Evolutionary conservation across 2,329 filamentous ascomycete species (phyloP).

Genomic region (Penicillium sumatraense): DNA sequence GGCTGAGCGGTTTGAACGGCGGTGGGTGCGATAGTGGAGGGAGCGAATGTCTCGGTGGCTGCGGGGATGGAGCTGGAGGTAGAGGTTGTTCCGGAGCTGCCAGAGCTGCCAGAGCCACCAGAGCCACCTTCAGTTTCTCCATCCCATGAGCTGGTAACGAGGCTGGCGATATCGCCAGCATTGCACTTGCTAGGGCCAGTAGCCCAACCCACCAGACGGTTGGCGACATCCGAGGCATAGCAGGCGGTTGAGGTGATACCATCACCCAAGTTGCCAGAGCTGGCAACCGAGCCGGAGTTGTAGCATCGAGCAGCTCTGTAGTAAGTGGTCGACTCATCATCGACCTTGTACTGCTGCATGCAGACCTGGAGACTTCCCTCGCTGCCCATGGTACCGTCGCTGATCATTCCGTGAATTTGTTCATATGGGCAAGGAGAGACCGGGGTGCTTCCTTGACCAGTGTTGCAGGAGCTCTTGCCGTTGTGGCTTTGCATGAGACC

Average conservation of each 20-base stretch:
- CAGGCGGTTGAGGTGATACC: conserved; percentile 31
- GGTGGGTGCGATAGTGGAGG: conserved; percentile 7
- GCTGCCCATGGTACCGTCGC: conserved; percentile 45
- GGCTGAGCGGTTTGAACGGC: background rate
- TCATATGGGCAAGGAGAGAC: conserved; percentile 28
- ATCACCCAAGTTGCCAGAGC: conserved; percentile 36
- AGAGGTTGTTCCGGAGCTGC: background rate
- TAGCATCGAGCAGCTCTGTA: conserved; percentile 46
- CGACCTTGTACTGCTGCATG: conserved; percentile 29
- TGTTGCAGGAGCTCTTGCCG: conserved; percentile 41
- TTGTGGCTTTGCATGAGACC: conserved; percentile 42
- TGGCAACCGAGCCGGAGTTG: conserved; percentile 45
- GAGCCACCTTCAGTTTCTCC: conserved; percentile 16
- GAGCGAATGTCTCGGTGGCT: conserved; percentile 6
- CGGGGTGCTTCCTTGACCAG: conserved; percentile 16
- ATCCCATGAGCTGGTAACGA: conserved; percentile 15
- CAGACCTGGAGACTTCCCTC: conserved; percentile 42
- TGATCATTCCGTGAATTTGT: conserved; percentile 44
- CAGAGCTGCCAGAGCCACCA: conserved; percentile 12
- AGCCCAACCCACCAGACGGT: conserved; percentile 33
- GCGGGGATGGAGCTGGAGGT: background rate
- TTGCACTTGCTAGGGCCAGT: conserved; percentile 25
- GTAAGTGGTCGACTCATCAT: conserved; percentile 28
- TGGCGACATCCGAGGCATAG: conserved; percentile 34
- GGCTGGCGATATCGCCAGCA: conserved; percentile 14